Percentiles rank a stretch among this genome's conserved stretches.
Conservation (phyloP, 2,329 filamentous ascomycete species). For the Colletotrichum tanaceti region DNA sequence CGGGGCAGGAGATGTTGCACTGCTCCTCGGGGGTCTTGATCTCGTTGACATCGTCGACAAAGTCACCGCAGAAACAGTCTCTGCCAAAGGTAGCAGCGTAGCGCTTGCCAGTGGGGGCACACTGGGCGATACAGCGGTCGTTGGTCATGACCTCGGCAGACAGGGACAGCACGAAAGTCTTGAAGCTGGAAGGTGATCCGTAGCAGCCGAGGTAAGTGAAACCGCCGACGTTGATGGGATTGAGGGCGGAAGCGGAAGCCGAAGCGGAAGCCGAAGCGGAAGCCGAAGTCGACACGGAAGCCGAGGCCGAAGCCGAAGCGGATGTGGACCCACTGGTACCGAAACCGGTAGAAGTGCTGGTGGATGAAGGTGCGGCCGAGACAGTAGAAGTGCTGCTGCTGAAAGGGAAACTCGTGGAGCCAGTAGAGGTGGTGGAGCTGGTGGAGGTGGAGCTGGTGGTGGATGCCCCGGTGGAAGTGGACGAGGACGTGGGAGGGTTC, state of each 20-base stretch:
- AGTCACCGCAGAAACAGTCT: conserved; percentile 44
- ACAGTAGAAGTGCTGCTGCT: no score
- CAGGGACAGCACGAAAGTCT: conserved; percentile 42
- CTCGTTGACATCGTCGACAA: conserved; percentile 34
- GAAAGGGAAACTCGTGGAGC: no score
- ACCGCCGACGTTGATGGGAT: conserved; percentile 35
- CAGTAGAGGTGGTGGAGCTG: no score
- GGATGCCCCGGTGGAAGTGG: no score
- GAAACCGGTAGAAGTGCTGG: neutral
- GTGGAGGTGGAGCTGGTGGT: no score
- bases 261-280: neutral
- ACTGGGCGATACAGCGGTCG: conserved; percentile 45
- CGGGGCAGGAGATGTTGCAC: conserved; percentile 56
- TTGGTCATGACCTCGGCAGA: conserved; percentile 42
- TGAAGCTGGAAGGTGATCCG: conserved; percentile 45
- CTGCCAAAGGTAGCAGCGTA: conserved; percentile 28
- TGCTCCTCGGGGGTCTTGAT: conserved; percentile 24
- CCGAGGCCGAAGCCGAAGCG: neutral
- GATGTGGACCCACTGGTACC: neutral
- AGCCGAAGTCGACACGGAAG: no score
- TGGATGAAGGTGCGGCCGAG: no score
- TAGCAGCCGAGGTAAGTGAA: conserved; percentile 47
- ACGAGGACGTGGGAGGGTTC: no score
- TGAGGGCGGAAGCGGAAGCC: conserved; percentile 6
- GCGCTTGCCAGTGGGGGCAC: conserved; percentile 38